Percentiles rank a stretch among this genome's conserved stretches.
phyloP scores from a whole-genome alignment of 768 basidiomycete genomes.

The Termitomyces sp. region DNA sequence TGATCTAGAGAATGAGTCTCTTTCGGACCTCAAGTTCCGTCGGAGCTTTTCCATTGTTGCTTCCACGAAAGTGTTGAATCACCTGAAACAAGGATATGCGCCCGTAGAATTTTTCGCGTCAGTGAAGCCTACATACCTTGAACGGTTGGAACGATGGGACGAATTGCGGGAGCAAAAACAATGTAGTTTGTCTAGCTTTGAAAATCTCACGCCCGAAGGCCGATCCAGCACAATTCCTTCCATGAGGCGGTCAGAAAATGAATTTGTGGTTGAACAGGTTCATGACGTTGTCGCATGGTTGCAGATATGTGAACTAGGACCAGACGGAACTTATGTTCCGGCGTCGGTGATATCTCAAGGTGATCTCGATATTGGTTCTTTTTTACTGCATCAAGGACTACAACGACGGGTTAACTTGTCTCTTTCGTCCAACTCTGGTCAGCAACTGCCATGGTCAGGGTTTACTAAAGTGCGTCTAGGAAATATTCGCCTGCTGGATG shows the following conservation, averaged over 20 bases:
- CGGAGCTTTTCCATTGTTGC: conserved; percentile 76
- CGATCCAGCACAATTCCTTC: conserved; percentile 42
- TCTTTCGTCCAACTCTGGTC: conserved; percentile 83
- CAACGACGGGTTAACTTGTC: conserved; percentile 78
- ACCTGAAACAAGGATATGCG: conserved; percentile 73
- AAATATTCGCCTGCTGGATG: conserved; percentile 79
- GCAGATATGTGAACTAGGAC: conserved; percentile 81
- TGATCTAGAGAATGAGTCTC: conserved; percentile 64
- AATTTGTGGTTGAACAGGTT: conserved; percentile 80
- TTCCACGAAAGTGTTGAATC: conserved; percentile 63
- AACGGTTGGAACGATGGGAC: conserved; percentile 90
- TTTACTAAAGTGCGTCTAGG: conserved; percentile 74
- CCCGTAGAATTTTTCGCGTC: conserved; percentile 90
- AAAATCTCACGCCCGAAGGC: conserved; percentile 31
- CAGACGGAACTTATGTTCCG: conserved; percentile 78
- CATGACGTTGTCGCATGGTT: conserved; percentile 91
- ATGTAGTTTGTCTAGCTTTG: conserved; percentile 29
- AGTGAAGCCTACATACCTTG: conserved; percentile 75
- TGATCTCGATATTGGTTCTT: conserved; percentile 75
- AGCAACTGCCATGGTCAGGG: conserved; percentile 82
- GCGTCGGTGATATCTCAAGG: conserved; percentile 78
- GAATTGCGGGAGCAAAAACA: conserved; percentile 78
- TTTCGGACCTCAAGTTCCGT: conserved; percentile 80
- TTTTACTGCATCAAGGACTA: conserved; percentile 88
- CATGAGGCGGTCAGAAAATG: conserved; percentile 91